These are phyloP conservation scores for Oryza punctata DNA, from an alignment of 176 grass and related monocot genomes.

Conservation along the genomic window DNA sequence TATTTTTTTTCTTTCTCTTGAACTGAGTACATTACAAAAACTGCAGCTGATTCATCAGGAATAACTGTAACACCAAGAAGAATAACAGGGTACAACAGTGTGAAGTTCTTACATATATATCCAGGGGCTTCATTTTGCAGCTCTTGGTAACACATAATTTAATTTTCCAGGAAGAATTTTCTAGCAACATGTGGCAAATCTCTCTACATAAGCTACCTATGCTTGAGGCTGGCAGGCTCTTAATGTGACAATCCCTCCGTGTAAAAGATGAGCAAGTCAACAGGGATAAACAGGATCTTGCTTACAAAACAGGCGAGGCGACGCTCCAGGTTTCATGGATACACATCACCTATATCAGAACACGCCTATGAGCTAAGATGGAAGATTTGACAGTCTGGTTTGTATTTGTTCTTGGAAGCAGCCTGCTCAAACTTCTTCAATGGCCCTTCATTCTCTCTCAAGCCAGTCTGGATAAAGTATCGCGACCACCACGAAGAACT, in stretches of 20 bases:
- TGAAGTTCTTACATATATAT: conserved; percentile 36
- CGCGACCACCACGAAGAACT: conserved; percentile 95
- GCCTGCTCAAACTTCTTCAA: conserved; percentile 89
- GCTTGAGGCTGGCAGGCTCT: conserved; percentile 16
- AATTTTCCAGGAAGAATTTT: conserved; percentile 42
- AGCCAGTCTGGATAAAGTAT: conserved; percentile 88
- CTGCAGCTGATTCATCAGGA: not conserved
- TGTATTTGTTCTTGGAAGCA: conserved; percentile 61
- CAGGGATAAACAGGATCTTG: conserved; percentile 24
- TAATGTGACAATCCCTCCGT: conserved; percentile 27
- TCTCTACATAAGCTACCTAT: conserved; percentile 48
- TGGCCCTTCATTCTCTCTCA: conserved; percentile 81
- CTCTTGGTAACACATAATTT: conserved; percentile 34
- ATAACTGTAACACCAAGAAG: not conserved
- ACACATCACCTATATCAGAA: not conserved
- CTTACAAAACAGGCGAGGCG: conserved; percentile 37
- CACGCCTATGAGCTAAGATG: conserved; percentile 73
- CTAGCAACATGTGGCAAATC: conserved; percentile 46
- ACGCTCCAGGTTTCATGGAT: conserved; percentile 35
- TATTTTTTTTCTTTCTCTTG: not conserved
- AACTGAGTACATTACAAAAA: conserved; percentile 18
- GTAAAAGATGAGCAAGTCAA: conserved; percentile 13
- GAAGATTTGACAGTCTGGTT: conserved; percentile 87
- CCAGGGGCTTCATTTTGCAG: not conserved
- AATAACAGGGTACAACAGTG: conserved; percentile 41